phyloP scores from a whole-genome alignment of 176 grass and related monocot genomes.

The Oryza meridionalis region DNA sequence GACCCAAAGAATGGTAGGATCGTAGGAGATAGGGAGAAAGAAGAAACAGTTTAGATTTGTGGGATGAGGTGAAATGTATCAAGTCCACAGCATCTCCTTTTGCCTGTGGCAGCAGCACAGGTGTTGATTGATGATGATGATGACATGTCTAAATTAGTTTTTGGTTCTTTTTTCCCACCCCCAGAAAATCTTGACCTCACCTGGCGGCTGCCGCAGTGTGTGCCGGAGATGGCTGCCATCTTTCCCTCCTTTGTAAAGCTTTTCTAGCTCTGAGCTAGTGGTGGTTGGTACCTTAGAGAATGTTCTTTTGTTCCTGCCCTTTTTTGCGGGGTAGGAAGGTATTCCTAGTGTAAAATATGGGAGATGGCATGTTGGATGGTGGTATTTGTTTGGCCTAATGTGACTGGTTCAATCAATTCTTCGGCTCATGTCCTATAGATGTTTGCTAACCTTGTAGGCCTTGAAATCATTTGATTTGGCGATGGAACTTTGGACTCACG shows the following conservation, averaged over 20 bases:
- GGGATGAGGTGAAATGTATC: constrained; percentile 45
- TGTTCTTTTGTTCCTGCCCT: constrained; percentile 30
- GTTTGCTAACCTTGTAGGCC: not conserved
- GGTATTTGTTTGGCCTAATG: constrained; percentile 31
- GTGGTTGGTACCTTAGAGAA: constrained; percentile 43
- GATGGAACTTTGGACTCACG: not conserved
- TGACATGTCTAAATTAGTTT: constrained; percentile 34
- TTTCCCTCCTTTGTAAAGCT: constrained; percentile 60
- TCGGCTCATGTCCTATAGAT: constrained; percentile 20
- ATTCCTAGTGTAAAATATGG: constrained; percentile 65
- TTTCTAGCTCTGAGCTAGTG: constrained; percentile 47
- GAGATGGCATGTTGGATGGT: constrained; percentile 49
- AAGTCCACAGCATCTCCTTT: constrained; percentile 38
- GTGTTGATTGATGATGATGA: constrained; percentile 42
- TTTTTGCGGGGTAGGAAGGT: constrained; percentile 5
- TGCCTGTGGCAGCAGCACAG: constrained; percentile 29
- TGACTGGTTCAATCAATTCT: constrained; percentile 25
- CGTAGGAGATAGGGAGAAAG: constrained; percentile 62
- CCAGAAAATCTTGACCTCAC: constrained; percentile 21
- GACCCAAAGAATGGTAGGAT: constrained; percentile 52
- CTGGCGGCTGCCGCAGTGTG: not conserved
- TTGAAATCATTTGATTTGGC: not conserved
- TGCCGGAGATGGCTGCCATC: constrained; percentile 12
- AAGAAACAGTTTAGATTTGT: constrained; percentile 55
- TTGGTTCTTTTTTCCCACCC: constrained; percentile 24